Evolutionary conservation across 768 basidiomycete species (phyloP), one percentile per base, ranked within the genome.

Genomic region (Hirschioporus abietinus): DNA sequence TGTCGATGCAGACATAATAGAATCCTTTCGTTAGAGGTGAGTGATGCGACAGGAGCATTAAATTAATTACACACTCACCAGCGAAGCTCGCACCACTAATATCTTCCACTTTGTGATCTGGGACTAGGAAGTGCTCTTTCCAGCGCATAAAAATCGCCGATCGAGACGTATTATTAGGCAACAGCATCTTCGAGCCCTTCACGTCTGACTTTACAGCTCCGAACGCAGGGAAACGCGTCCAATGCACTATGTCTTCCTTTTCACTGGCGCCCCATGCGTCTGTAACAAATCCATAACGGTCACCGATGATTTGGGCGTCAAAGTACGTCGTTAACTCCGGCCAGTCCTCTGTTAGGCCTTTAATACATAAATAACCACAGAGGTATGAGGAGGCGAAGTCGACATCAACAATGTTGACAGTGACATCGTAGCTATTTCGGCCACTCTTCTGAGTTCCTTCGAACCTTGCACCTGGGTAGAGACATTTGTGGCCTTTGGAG

Each of bases 91-190:
- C 95, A 59, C 95, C 95, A 72, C 88, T 93, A 78, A 98, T 96
- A 76, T 96, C 93, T 76, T 92, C 88, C 34, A 96, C 92, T 67
- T 89, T 86, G 78, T 96, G 93, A 76, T 96, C 93, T 1, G 95
- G 95, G n/a, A 98, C 92, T 64, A 99, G 81, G 77, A 97, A 98
- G 72, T 89, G 83, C 78, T 99, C 96, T 78, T 99, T 99, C 91
- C 95, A 96, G 68, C 96, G 83, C 90, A 99, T 94, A 75, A 98
- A 99, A 34, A 95, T 87, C 26, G 90, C 90, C 1, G 90, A 89
- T 63, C 90, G 84, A 72, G 91, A 88, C 58, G 91, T 93, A 76
- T 93, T 72, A 68, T 88, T 84, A 0, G 94, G 93, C 60, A 25
- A 25, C 12, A 25, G 60, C 25, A 61, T 25, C 42, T 20, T 52